Base-by-base conservation (phyloP, 345 rosid genomes). In the Brassica cretica region DNA sequence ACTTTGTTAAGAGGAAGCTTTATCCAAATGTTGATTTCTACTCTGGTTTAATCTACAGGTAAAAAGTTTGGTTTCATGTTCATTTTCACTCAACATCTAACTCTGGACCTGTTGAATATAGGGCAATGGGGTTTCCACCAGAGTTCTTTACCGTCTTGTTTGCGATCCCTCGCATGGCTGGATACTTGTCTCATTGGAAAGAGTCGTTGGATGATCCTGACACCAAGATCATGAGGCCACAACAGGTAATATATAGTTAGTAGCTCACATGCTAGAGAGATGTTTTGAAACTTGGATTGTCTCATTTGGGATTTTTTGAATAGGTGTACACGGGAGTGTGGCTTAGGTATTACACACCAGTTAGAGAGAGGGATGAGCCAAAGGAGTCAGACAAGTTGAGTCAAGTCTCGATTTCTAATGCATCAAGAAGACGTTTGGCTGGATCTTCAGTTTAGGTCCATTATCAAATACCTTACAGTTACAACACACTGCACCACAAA, bases 1-100 rank as follows among this genome's bases (percentile, higher is more conserved):
- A 91, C 62, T 95, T 95, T 77, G 84, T 91, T 55, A 85, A 90
- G 90, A 91, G 99, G 78, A 89, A 91, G 84, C 84, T 95, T 24
- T 95, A 95, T 82, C 99, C 99, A 15, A 95, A 95, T 85, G 98
- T 95, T 72, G 99, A 95, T 87, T 95, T 95, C 88, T 95, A 95
- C 83, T 93, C 98, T 30, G 99, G 99, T 37, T 80, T 93, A 74
- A 95, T 95, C 64, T 91, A 95, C 75, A 87, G 99, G 99, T 95
- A 82, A 67, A 14, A 46, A 10, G 2, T 6, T 73, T 75, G 9
- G 29, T 33, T 33, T 16, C 49, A 46, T 16, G 11, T 77, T 68
- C 8, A 9, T 24, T 46, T 78, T 39, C 78, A n/a, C 59, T 60
- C 25, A 67, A 18, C 14, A 51, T 72, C 73, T 61, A 25, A 61